Base-by-base conservation (phyloP, 192 early-diverging fungal species). In the Gonapodya prolifera region DNA sequence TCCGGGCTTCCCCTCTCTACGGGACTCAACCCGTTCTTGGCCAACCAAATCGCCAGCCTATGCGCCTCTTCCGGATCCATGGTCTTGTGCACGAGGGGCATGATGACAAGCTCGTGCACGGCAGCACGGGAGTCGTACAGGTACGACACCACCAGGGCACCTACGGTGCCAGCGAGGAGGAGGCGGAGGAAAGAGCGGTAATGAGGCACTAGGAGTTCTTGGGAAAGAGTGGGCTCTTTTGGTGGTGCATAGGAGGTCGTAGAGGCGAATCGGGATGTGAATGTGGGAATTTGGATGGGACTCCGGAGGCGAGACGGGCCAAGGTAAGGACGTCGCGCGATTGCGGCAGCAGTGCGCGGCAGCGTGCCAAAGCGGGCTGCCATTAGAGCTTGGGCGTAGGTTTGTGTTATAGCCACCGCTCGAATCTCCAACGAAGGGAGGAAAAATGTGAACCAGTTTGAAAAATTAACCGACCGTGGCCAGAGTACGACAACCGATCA, bases 51-150 rank as follows among this genome's bases (percentile, higher is more conserved):
- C 1, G 87, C 83, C 61, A 91, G 78, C 81, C 85, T 86, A 81
- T 96, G 95, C 0, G 91, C 90, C 1, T 86, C 80, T 75, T 96
- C 95, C 1, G 92, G 79, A 78, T 94, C 93, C 69, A 93, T 78
- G 31, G 84, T 69, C 34, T 82, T 80, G 73, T 90, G 93, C 80
- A 94, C 78, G 34, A 92, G 28, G 1, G 94, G 94, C 79, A 91
- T 89, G 33, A 80, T 74, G 18, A 92, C 78, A 78, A 86, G 86
- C 34, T 81, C 85, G 83, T 96, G 90, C 13, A 92, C 79, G 8
- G 84, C 87, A 1, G 94, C 91, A n/a, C 92, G 90, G 33, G 92
- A 83, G 81, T 96, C 93, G 32, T 81, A 86, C 34, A 85, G 83
- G 79, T 91, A 94, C 45, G 84, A 75, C 75, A 85, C 77, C 16